Base-by-base conservation (phyloP, 1,139 yeast species). In the Geotrichum citri-aurantii region DNA sequence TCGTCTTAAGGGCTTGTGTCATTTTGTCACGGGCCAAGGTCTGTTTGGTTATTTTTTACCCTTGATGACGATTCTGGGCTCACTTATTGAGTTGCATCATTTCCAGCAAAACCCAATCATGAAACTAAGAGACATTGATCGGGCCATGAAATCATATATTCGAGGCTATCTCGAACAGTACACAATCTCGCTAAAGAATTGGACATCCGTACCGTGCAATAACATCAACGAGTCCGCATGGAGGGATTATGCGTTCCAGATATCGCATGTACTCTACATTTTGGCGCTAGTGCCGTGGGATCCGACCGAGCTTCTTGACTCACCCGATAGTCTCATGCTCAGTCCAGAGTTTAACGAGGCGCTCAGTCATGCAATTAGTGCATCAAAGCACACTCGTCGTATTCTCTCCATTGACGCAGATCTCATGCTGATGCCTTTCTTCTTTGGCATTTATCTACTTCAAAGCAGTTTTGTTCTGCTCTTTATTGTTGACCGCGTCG, bases 371-470 rank as follows among this genome's bases (percentile, higher is more conserved):
- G 68, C 71, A 19, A 64, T 69, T 6, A 52, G 61, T 2, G 69
- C 69, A 2, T 66, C 72, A 10, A 64, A 64, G 33, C 65, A 69
- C 23, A 61, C 66, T 19, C 64, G 66, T 31, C 59, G 63, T 24
- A 62, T 69, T 14, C 59, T 69, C 33, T 56, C 62, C 11, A 61
- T 65, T 29, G 72, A 69, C 55, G 67, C 71, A 0, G 69, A 68
- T 33, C 60, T 69, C 33, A 63, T 64, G 55, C 57, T 66, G 19
- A 65, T 68, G 62, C 72, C 72, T 19, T 68, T 66, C 59, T 69
- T 69, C 54, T 65, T 67, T 44, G 72, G 69, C 21, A 67, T 69
- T 29, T 69, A 69, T 37, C 62, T 69, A 17, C 62, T 69, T 24
- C 69, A 66, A 27, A 68, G 68, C 6, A 62, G 68, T 14, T 66